phyloP scores from a whole-genome alignment of 805 yeast genomes.

The Cyberlindnera japonica region DNA sequence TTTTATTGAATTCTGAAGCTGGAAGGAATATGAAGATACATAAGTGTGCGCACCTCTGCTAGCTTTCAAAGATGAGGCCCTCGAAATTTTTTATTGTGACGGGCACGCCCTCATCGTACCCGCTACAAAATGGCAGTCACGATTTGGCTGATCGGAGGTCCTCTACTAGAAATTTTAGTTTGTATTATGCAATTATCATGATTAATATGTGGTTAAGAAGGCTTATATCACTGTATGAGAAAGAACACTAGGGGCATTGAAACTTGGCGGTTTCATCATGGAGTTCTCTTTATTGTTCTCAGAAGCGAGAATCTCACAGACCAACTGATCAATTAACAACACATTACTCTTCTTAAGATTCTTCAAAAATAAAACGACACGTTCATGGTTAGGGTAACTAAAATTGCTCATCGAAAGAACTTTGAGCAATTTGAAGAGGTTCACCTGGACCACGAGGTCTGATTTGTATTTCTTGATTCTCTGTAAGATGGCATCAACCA shows the following conservation, averaged over 20 bases:
- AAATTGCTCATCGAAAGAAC: constrained; percentile 12
- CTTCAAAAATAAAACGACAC: constrained; percentile 9
- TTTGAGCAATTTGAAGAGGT: constrained; percentile 24
- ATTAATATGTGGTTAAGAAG: not conserved
- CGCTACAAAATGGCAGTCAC: not conserved
- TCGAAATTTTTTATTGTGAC: constrained; percentile 7
- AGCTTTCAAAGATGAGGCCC: not conserved
- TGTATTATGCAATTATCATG: not conserved
- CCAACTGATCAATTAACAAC: constrained; percentile 23
- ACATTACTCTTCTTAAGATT: constrained; percentile 10
- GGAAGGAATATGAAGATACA: not conserved
- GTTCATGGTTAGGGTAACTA: constrained; percentile 13
- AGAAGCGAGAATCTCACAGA: constrained; percentile 18
- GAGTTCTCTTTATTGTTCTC: constrained; percentile 27
- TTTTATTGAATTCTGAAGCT: not conserved
- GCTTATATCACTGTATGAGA: constrained; percentile 3
- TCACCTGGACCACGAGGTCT: constrained; percentile 19
- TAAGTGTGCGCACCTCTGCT: not conserved
- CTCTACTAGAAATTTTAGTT: not conserved
- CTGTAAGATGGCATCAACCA: constrained; percentile 15
- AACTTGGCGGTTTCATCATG: constrained; percentile 32
- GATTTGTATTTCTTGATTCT: constrained; percentile 10
- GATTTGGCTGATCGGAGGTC: not conserved
- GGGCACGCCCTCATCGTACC: constrained; percentile 3
- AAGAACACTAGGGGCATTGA: not conserved